phyloP scores from a whole-genome alignment of 108 stramenopile genomes.

The Skeletonema marinoi region DNA sequence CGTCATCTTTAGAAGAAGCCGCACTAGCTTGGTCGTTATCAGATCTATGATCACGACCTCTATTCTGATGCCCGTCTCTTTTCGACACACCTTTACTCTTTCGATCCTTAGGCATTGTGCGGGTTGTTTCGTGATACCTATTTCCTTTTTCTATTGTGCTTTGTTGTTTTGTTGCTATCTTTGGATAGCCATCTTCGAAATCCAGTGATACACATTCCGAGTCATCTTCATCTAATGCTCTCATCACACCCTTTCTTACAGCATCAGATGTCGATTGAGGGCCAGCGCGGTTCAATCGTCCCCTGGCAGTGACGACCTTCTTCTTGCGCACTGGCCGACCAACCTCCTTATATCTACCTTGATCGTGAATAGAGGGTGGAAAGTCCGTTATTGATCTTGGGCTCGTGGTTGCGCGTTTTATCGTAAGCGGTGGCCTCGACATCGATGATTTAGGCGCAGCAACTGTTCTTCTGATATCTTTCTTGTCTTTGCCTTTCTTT shows the following conservation, averaged over 20 bases:
- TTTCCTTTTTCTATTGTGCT: neutral
- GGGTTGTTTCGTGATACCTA: neutral
- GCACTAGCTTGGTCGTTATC: neutral
- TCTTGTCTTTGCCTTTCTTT: neutral
- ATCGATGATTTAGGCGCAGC: neutral
- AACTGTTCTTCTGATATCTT: neutral
- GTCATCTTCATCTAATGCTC: conserved; percentile 2
- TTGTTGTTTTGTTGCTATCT: neutral
- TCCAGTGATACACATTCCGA: neutral
- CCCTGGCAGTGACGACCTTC: neutral
- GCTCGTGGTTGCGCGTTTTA: neutral
- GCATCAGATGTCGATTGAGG: neutral
- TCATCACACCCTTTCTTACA: neutral
- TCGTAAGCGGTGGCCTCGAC: neutral
- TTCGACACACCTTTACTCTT: neutral
- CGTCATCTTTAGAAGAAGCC: neutral
- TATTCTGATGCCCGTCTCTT: neutral
- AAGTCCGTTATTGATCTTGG: conserved; percentile 1
- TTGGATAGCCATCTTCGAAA: neutral
- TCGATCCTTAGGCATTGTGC: neutral
- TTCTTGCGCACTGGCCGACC: neutral
- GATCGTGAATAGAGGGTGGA: neutral
- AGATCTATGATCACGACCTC: neutral
- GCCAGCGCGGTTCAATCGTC: neutral
- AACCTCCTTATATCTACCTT: neutral